Conservation (phyloP, 169 alveolate species). For the Eimeria falciformis region DNA sequence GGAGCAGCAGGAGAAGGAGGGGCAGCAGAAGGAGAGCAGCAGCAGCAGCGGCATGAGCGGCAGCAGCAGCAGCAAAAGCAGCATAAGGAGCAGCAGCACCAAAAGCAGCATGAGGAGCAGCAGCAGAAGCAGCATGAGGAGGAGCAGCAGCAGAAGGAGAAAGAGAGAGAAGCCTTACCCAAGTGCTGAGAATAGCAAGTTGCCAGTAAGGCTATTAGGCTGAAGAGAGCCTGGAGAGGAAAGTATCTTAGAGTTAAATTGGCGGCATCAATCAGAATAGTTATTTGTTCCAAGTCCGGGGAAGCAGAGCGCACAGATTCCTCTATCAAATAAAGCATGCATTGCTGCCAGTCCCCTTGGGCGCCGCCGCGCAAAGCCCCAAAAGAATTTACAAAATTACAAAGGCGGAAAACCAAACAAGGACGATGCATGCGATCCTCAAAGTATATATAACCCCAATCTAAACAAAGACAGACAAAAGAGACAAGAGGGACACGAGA, state of each 20-base stretch:
- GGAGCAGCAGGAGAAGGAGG: neutral
- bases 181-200: neutral
- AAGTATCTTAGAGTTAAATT: neutral
- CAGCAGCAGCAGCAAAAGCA: no score
- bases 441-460: neutral
- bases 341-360: constrained; percentile 14
- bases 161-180: neutral
- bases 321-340: neutral
- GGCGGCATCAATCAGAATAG: neutral
- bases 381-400: neutral
- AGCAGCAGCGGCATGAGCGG: constrained; percentile 8
- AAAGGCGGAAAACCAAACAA: neutral
- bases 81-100: no score
- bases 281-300: neutral
- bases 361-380: neutral
- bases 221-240: neutral
- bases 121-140: neutral
- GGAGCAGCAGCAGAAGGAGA: neutral
- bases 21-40: neutral
- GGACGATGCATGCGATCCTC: neutral
- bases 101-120: neutral
- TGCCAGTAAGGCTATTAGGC: neutral
- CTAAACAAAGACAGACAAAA: neutral
- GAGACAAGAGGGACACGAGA: neutral
- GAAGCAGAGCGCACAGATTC: neutral